Evolutionary conservation across 164 flowering plant genomes (phyloP).

Genomic region (Protea cynaroides): DNA sequence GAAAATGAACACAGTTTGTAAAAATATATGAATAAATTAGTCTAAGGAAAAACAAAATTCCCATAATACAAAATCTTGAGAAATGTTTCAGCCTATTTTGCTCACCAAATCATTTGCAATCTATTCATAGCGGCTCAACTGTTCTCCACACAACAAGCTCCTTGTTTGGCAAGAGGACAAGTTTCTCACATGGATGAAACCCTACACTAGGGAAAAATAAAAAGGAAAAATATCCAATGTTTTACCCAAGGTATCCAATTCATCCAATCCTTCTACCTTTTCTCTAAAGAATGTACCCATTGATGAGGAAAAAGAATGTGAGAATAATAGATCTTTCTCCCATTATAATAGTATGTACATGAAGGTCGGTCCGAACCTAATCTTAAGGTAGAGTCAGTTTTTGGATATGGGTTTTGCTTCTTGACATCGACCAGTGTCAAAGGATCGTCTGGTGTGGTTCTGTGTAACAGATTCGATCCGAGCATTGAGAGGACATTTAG

Average conservation of each 20-base stretch:
- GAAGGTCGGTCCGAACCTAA: no score
- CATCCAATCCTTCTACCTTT: constrained; percentile 11
- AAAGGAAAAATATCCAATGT: constrained; percentile 22
- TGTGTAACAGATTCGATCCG: no score
- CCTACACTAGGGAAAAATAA: background rate
- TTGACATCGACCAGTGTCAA: no score
- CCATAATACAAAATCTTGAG: constrained; percentile 30
- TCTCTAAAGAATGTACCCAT: constrained; percentile 28
- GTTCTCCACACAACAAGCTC: constrained; percentile 15
- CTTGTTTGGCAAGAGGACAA: constrained; percentile 14
- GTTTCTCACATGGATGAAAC: constrained; percentile 16
- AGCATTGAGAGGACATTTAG: no score
- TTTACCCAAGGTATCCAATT: constrained; percentile 15
- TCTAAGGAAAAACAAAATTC: constrained; percentile 24
- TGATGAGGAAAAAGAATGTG: no score
- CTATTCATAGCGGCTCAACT: background rate
- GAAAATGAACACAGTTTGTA: constrained; percentile 13
- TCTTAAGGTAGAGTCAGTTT: no score
- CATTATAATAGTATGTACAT: no score
- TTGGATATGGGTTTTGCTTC: no score
- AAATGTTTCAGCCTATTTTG: constrained; percentile 20
- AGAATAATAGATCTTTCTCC: no score
- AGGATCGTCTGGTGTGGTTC: no score
- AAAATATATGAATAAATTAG: constrained; percentile 30
- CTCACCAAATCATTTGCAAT: constrained; percentile 15